Evolutionary conservation across 495 filamentous ascomycete genomes (phyloP).

Genomic region (Penicillium flavigenum): DNA sequence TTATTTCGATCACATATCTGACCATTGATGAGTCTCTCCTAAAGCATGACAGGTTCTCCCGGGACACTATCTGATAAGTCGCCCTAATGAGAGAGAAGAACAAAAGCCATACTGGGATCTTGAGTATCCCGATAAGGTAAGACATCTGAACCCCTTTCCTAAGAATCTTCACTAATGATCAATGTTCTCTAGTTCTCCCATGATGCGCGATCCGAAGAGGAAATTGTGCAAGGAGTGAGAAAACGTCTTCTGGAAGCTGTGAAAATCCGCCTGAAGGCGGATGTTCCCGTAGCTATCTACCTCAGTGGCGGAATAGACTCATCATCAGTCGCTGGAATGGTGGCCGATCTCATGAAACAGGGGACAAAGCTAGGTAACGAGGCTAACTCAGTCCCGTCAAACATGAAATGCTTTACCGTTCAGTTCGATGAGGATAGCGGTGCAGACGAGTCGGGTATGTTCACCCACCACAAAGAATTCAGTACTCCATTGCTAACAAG

Average conservation of each 20-base stretch:
- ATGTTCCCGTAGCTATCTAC: slow-evolving; percentile 54
- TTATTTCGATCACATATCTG: no score
- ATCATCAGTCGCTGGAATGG: slow-evolving; percentile 54
- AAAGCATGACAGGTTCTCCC: no score
- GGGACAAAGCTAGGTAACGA: slow-evolving; percentile 23
- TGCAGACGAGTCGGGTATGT: no score
- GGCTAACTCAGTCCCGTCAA: not conserved
- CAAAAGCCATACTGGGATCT: slow-evolving; percentile 49
- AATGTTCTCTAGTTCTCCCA: no score
- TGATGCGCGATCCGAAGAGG: slow-evolving; percentile 38
- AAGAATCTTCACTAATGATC: no score
- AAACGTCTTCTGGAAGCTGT: slow-evolving; percentile 46
- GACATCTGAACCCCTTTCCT: not conserved
- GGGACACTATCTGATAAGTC: slow-evolving; percentile 15
- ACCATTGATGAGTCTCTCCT: no score
- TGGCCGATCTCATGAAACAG: slow-evolving; percentile 45
- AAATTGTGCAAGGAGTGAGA: slow-evolving; percentile 47
- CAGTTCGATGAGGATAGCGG: no score
- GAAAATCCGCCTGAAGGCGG: slow-evolving; percentile 48
- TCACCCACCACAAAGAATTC: no score
- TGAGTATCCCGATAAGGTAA: slow-evolving; percentile 48
- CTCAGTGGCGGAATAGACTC: slow-evolving; percentile 54
- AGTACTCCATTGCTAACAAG: no score
- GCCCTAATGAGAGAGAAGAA: slow-evolving; percentile 28
- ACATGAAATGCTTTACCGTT: not conserved